A percentile compares a stretch with the other conserved stretches of the same genome.
Conservation (phyloP, 768 basidiomycete species). For the Lactifluus piperatus region DNA sequence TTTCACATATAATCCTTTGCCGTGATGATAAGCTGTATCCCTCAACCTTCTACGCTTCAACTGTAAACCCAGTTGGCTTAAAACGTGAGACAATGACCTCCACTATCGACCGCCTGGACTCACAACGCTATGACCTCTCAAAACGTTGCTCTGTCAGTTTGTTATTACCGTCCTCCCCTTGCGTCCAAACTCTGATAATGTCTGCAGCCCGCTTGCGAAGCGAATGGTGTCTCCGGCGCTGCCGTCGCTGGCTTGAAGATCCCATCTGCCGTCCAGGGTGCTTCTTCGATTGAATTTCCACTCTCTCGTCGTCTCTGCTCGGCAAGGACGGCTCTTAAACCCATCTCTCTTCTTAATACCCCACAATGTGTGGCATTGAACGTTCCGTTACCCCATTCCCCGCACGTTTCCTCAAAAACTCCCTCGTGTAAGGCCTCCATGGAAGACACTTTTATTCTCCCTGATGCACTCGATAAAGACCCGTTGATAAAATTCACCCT, state of each 20-base stretch:
- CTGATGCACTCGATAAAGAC: neutral
- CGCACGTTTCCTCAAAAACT: neutral
- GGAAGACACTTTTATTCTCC: neutral
- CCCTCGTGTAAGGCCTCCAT: neutral
- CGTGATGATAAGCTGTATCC: neutral
- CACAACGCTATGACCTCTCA: slow-evolving; percentile 12
- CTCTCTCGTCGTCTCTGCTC: neutral
- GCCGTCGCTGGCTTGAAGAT: neutral
- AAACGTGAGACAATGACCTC: neutral
- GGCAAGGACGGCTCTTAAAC: neutral
- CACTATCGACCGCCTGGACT: slow-evolving; percentile 1
- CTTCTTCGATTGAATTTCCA: slow-evolving; percentile 1
- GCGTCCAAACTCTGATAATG: neutral
- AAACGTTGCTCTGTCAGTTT: slow-evolving; percentile 3
- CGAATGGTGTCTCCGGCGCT: neutral
- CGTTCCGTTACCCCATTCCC: slow-evolving; percentile 1
- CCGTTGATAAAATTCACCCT: neutral
- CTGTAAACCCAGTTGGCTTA: neutral
- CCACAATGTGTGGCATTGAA: neutral
- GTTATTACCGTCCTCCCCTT: neutral
- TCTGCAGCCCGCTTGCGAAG: neutral
- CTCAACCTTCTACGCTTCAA: neutral
- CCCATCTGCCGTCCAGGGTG: neutral
- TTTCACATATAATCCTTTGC: neutral
- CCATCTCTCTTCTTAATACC: neutral